Percentiles rank a stretch among this genome's conserved stretches.
Conservation (phyloP, 2,329 filamentous ascomycete species). For the Pseudocercospora crystallina region DNA sequence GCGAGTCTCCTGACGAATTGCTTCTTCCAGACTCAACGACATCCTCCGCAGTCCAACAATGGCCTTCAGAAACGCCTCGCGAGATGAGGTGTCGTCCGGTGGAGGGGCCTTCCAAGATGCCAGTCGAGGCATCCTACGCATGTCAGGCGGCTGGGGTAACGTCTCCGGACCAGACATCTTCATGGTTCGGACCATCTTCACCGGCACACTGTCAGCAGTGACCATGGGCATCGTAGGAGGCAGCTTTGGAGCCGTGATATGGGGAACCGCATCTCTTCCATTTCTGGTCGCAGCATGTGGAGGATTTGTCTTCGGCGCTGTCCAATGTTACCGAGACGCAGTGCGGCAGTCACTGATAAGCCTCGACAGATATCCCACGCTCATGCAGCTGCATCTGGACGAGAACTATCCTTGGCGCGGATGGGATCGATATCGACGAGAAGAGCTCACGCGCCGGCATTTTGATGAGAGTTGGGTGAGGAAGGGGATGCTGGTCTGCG, state of each 20-base stretch:
- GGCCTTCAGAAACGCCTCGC: constrained; percentile 7
- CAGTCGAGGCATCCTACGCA: constrained; percentile 10
- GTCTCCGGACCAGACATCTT: constrained; percentile 10
- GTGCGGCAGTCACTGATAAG: constrained; percentile 7
- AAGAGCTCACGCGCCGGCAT: constrained; percentile 4
- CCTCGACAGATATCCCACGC: constrained; percentile 12
- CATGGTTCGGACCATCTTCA: constrained; percentile 15
- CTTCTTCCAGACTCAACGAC: too few relatives aligned
- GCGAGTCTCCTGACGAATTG: too few relatives aligned
- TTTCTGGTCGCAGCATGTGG: constrained; percentile 11
- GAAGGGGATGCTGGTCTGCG: constrained; percentile 16
- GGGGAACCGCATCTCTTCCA: constrained; percentile 12
- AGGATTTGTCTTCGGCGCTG: constrained; percentile 16
- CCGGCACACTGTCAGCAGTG: constrained; percentile 9
- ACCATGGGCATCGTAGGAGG: constrained; percentile 10
- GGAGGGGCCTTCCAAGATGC: constrained; percentile 8
- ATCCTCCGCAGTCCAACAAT: neutral
- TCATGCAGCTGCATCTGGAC: constrained; percentile 17
- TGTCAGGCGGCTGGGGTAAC: constrained; percentile 13
- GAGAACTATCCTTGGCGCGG: constrained; percentile 11
- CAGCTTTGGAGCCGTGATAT: constrained; percentile 1
- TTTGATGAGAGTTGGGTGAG: constrained; percentile 16
- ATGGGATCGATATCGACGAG: constrained; percentile 1
- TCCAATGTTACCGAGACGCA: constrained; percentile 6
- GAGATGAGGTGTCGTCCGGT: constrained; percentile 3